Conservation (phyloP, 495 filamentous ascomycete species). For the Penicillium malachiteum region DNA sequence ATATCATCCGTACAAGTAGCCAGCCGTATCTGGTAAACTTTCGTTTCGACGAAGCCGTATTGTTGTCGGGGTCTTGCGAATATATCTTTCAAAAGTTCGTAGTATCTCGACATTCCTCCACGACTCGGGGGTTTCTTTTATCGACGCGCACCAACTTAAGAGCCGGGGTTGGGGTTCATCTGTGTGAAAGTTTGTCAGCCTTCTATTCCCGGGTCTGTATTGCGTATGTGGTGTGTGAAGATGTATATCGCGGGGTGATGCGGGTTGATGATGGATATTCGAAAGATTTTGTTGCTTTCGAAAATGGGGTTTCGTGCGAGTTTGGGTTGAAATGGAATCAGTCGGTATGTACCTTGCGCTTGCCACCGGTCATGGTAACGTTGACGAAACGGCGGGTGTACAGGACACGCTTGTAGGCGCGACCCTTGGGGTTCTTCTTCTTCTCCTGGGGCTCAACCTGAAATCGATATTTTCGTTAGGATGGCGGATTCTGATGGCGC, state of each 20-base stretch:
- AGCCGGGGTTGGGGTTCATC: slow-evolving; percentile 46
- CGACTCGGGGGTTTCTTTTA: slow-evolving; percentile 28
- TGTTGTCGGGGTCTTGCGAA: slow-evolving; percentile 24
- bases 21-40: slow-evolving; percentile 31
- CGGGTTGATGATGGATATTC: not conserved
- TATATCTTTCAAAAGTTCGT: slow-evolving; percentile 25
- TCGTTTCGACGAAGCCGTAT: slow-evolving; percentile 29
- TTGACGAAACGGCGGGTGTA: slow-evolving; percentile 99
- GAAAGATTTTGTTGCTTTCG: not conserved
- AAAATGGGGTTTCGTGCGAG: slow-evolving; percentile 4
- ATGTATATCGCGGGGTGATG: not conserved
- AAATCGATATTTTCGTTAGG: slow-evolving; percentile 25
- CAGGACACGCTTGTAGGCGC: slow-evolving; percentile 94
- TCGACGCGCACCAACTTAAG: slow-evolving; percentile 24
- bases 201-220: slow-evolving; percentile 3
- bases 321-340: slow-evolving; percentile 11
- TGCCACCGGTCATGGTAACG: slow-evolving; percentile 97
- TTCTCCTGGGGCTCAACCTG: slow-evolving; percentile 47
- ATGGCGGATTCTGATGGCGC: slow-evolving; percentile 10
- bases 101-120: slow-evolving; percentile 25
- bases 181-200: slow-evolving; percentile 23
- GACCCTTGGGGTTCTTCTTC: slow-evolving; percentile 80
- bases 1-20: slow-evolving; percentile 39
- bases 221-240: slow-evolving; percentile 2
- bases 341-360: slow-evolving; percentile 80